Evolutionary conservation across 768 basidiomycete species (phyloP).

Genomic region (Terana coerulea): DNA sequence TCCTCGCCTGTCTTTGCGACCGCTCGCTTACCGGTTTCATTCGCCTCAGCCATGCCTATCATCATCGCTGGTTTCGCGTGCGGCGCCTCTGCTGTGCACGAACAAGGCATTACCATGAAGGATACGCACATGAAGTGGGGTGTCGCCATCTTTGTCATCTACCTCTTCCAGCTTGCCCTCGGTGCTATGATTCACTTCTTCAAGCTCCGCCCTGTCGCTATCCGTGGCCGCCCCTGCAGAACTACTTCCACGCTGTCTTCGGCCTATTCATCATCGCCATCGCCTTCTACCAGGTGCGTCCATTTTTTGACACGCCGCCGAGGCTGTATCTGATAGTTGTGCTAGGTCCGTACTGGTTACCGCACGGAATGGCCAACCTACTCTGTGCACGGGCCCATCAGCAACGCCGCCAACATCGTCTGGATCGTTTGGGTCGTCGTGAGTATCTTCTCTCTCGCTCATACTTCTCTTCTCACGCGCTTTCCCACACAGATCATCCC

Average conservation of each 20-base stretch:
- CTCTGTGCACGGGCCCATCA: constrained; percentile 26
- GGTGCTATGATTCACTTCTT: constrained; percentile 51
- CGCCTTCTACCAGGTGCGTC: constrained; percentile 41
- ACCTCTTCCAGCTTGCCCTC: constrained; percentile 44
- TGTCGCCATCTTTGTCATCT: constrained; percentile 49
- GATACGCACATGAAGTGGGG: constrained; percentile 53
- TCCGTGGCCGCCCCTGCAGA: constrained; percentile 38
- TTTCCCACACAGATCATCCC: constrained; percentile 21
- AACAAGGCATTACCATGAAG: constrained; percentile 29
- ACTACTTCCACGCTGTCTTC: constrained; percentile 39
- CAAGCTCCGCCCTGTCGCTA: constrained; percentile 29
- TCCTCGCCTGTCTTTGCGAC: background rate
- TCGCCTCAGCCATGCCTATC: constrained; percentile 41
- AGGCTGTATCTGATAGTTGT: constrained; percentile 22
- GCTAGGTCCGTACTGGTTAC: constrained; percentile 44
- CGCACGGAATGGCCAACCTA: constrained; percentile 28
- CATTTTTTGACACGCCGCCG: background rate
- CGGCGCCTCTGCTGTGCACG: constrained; percentile 37
- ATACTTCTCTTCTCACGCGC: background rate
- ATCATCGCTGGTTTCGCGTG: constrained; percentile 47
- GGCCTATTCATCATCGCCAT: constrained; percentile 52
- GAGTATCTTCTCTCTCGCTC: constrained; percentile 41
- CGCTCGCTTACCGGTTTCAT: background rate
- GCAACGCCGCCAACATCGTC: constrained; percentile 25
- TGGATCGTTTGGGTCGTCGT: constrained; percentile 44